Percentiles rank a stretch among this genome's conserved stretches.
Conservation (phyloP, 305 asterid genomes). For the Fraxinus floribunda region DNA sequence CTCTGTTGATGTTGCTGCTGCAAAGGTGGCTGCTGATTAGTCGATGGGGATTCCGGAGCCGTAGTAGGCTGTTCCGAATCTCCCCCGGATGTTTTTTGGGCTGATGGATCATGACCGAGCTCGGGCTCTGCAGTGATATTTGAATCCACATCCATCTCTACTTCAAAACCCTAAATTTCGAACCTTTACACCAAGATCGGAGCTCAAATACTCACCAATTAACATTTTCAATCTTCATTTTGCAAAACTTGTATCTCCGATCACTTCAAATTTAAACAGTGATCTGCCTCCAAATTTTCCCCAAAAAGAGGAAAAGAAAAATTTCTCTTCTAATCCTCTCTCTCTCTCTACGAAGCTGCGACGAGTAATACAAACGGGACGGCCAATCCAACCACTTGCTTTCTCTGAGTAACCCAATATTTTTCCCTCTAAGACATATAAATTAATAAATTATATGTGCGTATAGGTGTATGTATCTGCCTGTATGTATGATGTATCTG, state of each 20-base stretch:
- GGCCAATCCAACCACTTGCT: constrained; percentile 36
- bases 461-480: background rate
- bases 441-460: background rate
- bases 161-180: constrained; percentile 53
- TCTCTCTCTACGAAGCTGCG: constrained; percentile 23
- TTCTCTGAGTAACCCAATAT: constrained; percentile 32
- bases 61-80: constrained; percentile 44
- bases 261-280: constrained; percentile 19
- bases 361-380: constrained; percentile 28
- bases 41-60: constrained; percentile 43
- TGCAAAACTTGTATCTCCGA: constrained; percentile 48
- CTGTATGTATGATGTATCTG: background rate
- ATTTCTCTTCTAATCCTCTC: background rate
- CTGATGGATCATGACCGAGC: constrained; percentile 49
- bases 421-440: constrained; percentile 16
- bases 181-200: constrained; percentile 55
- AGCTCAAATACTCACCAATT: constrained; percentile 44
- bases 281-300: constrained; percentile 5
- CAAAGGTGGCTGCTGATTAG: constrained; percentile 39
- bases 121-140: constrained; percentile 69
- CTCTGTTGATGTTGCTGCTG: constrained; percentile 33
- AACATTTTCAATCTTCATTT: constrained; percentile 56
- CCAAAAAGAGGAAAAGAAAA: background rate
- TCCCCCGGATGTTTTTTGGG: background rate
- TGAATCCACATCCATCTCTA: constrained; percentile 81